phyloP scores from a whole-genome alignment of 805 yeast species.

The Yamadazyma insecticola region DNA sequence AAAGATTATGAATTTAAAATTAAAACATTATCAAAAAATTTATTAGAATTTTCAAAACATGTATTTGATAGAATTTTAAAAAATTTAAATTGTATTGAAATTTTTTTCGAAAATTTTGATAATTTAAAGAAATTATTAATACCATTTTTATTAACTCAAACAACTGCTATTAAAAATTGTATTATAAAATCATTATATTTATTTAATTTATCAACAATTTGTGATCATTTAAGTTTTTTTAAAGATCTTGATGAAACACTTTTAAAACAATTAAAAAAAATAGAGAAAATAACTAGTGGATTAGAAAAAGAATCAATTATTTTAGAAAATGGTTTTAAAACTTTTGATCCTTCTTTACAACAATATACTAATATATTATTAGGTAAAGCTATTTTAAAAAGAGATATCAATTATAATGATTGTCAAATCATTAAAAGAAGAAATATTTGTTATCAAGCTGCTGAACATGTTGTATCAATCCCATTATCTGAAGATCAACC shows the following conservation, averaged over 20 bases:
- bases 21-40: slow-evolving; percentile 15
- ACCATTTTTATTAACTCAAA: slow-evolving; percentile 32
- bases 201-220: slow-evolving; percentile 26
- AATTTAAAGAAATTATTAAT: slow-evolving; percentile 34
- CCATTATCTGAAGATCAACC: slow-evolving; percentile 34
- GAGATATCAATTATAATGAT: slow-evolving; percentile 21
- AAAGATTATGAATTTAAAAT: slow-evolving; percentile 20
- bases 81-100: slow-evolving; percentile 30
- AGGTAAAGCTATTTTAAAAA: slow-evolving; percentile 37
- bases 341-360: slow-evolving; percentile 30
- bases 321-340: slow-evolving; percentile 22
- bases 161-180: slow-evolving; percentile 21
- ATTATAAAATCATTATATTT: slow-evolving; percentile 22
- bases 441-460: slow-evolving; percentile 36
- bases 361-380: slow-evolving; percentile 34
- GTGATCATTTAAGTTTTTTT: slow-evolving; percentile 21
- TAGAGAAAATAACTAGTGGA: slow-evolving; percentile 36
- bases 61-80: slow-evolving; percentile 15
- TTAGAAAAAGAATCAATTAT: slow-evolving; percentile 30
- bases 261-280: slow-evolving; percentile 25
- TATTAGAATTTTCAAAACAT: slow-evolving; percentile 14
- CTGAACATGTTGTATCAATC: slow-evolving; percentile 38
- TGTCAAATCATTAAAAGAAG: slow-evolving; percentile 34
- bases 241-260: slow-evolving; percentile 17
- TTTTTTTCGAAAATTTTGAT: slow-evolving; percentile 34